Percentiles rank a stretch among this genome's conserved stretches.
These are phyloP conservation scores for Diatrype stigma DNA, from an alignment of 2,329 filamentous ascomycete genomes.

Conservation along the genomic window DNA sequence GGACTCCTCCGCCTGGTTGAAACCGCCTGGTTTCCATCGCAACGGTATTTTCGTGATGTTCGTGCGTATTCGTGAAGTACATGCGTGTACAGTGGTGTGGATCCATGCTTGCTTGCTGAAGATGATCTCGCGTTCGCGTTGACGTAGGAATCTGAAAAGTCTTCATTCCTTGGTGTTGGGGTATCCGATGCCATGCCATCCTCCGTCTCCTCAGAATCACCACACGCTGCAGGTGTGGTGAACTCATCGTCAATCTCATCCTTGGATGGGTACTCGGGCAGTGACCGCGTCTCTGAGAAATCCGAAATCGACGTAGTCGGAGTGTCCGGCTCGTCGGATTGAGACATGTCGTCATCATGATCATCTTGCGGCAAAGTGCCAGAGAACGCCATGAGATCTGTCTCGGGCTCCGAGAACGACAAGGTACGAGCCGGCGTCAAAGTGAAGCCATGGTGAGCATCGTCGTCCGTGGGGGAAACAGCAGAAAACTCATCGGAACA, in stretches of 20 bases:
- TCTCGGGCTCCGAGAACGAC: conserved; percentile 50
- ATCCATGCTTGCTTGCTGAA: conserved; percentile 25
- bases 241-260: conserved; percentile 22
- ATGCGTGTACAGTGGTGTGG: conserved; percentile 21
- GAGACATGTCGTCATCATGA: conserved; percentile 38
- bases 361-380: conserved; percentile 33
- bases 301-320: conserved; percentile 43
- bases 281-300: conserved; percentile 35
- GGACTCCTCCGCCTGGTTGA: conserved; percentile 40
- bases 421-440: conserved; percentile 43
- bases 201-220: conserved; percentile 28
- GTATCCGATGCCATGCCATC: conserved; percentile 39
- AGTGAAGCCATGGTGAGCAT: conserved; percentile 28
- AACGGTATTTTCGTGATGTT: conserved; percentile 21
- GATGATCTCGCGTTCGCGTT: conserved; percentile 5
- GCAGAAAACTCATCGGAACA: conserved; percentile 39
- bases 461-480: conserved; percentile 32
- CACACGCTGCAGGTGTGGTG: conserved; percentile 15
- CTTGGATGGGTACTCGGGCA: conserved; percentile 28
- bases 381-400: conserved; percentile 33
- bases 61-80: conserved; percentile 19
- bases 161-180: conserved; percentile 38
- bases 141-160: conserved; percentile 21
- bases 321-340: conserved; percentile 41
- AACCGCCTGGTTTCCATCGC: conserved; percentile 31